phyloP scores from a whole-genome alignment of 164 flowering plant genomes.

The Nelumbo lutea region DNA sequence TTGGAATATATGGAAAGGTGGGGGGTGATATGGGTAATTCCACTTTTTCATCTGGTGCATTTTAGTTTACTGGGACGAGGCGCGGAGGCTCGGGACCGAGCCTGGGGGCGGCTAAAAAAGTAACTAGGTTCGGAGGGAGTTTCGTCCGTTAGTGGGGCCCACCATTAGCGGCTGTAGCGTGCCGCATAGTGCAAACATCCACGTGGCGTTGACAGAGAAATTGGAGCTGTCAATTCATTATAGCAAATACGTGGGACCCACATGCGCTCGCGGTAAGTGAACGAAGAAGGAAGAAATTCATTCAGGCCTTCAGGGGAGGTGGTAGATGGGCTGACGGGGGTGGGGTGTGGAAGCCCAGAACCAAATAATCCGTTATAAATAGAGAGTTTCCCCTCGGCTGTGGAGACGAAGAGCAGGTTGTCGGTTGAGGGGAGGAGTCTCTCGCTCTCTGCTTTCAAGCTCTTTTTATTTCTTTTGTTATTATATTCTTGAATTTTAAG shows the following conservation, averaged over 20 bases:
- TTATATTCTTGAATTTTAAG: not conserved
- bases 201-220: slow-evolving; percentile 36
- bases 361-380: too few species aligned
- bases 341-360: not conserved
- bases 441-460: not conserved
- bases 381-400: not conserved
- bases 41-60: not conserved
- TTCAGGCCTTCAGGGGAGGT: too few species aligned
- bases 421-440: not conserved
- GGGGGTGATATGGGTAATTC: not conserved
- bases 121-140: not conserved
- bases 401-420: not conserved
- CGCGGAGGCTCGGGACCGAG: slow-evolving; percentile 61
- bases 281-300: not conserved
- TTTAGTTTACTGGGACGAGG: not conserved
- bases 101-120: slow-evolving; percentile 23
- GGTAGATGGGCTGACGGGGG: slow-evolving; percentile 2
- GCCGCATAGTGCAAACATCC: slow-evolving; percentile 48
- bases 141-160: slow-evolving; percentile 23
- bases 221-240: slow-evolving; percentile 32
- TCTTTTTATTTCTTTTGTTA: not conserved
- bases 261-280: not conserved
- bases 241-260: slow-evolving; percentile 8
- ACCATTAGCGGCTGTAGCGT: slow-evolving; percentile 61
- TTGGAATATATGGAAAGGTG: not conserved